Conservation (phyloP, 352 stramenopile genomes). For the Globisporangium camurandrum region DNA sequence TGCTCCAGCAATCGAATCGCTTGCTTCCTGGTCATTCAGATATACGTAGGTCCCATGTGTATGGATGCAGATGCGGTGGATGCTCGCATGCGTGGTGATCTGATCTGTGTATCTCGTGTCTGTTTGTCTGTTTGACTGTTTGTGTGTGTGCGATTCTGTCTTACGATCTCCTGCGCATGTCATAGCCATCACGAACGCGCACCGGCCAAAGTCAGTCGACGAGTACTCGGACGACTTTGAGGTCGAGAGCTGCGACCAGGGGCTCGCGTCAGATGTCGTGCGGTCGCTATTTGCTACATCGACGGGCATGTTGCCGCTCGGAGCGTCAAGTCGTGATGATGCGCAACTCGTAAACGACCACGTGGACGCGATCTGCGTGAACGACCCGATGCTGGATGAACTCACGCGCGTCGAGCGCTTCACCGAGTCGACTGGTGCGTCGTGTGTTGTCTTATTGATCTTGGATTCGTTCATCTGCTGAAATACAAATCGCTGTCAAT, state of each 20-base stretch:
- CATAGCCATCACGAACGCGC: no score
- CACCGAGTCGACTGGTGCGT: constrained; percentile 31
- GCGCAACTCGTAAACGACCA: not conserved
- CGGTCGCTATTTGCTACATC: constrained; percentile 5
- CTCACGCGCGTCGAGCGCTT: constrained; percentile 53
- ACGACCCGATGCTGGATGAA: constrained; percentile 45
- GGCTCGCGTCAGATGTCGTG: constrained; percentile 2
- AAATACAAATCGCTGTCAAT: no score
- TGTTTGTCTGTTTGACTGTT: not conserved
- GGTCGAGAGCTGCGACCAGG: not conserved
- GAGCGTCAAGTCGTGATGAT: not conserved
- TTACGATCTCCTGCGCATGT: no score
- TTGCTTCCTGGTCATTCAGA: not conserved
- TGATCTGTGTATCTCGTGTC: no score
- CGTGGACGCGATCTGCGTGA: constrained; percentile 20
- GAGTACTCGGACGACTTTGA: constrained; percentile 15
- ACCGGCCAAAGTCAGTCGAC: not conserved
- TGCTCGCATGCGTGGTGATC: no score
- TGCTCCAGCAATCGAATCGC: constrained; percentile 31
- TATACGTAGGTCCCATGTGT: not conserved
- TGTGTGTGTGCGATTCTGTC: not conserved
- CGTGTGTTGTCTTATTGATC: constrained; percentile 8
- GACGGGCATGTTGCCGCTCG: not conserved
- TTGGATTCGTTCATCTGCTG: not conserved
- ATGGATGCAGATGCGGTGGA: no score